Conservation (phyloP, 306 rosid genomes). For the Cyamopsis tetragonoloba region DNA sequence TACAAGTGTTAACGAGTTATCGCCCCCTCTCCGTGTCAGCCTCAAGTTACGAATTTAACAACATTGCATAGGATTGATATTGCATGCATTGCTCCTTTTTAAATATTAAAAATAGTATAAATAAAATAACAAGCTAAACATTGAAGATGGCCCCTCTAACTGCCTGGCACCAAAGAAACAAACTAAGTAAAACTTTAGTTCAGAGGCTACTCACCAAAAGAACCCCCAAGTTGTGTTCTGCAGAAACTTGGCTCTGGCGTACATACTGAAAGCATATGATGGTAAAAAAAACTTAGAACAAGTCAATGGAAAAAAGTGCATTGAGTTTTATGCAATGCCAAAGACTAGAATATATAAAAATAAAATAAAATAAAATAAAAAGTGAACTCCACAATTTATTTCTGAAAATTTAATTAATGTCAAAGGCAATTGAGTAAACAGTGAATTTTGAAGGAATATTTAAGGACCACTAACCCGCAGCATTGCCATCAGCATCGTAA, state of each 20-base stretch:
- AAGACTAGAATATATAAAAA: neutral
- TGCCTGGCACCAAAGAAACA: neutral
- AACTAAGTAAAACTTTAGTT: neutral
- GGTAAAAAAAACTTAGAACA: conserved; percentile 18
- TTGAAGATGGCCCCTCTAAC: neutral
- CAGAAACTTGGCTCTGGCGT: conserved; percentile 38
- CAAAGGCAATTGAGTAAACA: neutral
- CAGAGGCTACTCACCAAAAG: conserved; percentile 67
- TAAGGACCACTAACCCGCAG: conserved; percentile 61
- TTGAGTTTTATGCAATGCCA: conserved; percentile 10
- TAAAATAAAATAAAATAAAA: too few relatives aligned
- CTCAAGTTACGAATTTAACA: too few relatives aligned
- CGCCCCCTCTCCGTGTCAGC: too few relatives aligned
- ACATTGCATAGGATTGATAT: too few relatives aligned
- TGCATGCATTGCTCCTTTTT: neutral
- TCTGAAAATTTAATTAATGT: too few relatives aligned
- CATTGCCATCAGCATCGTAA: conserved; percentile 89
- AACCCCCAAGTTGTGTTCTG: conserved; percentile 75
- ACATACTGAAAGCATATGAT: conserved; percentile 52
- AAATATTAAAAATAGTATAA: neutral
- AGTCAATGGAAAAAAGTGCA: neutral
- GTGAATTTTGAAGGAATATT: conserved; percentile 9
- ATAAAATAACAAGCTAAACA: neutral
- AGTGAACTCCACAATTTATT: neutral
- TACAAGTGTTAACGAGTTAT: too few relatives aligned